phyloP scores from a whole-genome alignment of 768 basidiomycete species.

The Suillus variegatus region DNA sequence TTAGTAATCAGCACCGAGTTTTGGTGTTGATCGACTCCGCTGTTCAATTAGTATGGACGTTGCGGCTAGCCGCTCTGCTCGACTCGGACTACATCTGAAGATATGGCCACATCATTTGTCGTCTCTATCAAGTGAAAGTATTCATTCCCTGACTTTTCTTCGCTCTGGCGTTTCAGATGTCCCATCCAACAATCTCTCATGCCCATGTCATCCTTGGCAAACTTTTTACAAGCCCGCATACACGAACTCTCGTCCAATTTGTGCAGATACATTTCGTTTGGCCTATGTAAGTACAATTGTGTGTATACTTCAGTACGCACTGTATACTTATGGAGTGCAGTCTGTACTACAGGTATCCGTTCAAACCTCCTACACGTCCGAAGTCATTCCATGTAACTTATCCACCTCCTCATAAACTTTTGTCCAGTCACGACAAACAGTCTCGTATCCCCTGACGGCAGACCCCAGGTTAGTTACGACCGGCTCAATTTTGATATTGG shows the following conservation, averaged over 20 bases:
- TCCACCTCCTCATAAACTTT: constrained; percentile 28
- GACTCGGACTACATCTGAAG: constrained; percentile 6
- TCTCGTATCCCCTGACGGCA: constrained; percentile 19
- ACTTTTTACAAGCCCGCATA: constrained; percentile 6
- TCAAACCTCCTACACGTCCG: not conserved
- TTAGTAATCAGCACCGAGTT: not conserved
- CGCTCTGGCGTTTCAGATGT: constrained; percentile 10
- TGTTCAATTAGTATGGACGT: no score
- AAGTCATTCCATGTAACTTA: not conserved
- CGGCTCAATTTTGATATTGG: constrained; percentile 30
- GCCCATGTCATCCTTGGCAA: constrained; percentile 30
- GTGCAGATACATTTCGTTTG: not conserved
- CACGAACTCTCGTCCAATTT: not conserved
- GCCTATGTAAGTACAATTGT: not conserved
- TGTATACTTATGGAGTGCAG: not conserved
- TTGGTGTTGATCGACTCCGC: not conserved
- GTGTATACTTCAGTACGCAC: not conserved
- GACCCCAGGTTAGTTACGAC: constrained; percentile 8
- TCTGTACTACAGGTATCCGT: not conserved
- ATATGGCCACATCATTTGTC: constrained; percentile 19
- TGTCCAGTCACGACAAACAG: constrained; percentile 31
- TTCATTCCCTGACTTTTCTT: constrained; percentile 21
- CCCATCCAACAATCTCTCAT: not conserved
- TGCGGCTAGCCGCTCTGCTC: no score
- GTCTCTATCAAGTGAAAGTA: constrained; percentile 18